phyloP scores from a whole-genome alignment of 208 protist species.

The Plasmodiophora brassicae region DNA sequence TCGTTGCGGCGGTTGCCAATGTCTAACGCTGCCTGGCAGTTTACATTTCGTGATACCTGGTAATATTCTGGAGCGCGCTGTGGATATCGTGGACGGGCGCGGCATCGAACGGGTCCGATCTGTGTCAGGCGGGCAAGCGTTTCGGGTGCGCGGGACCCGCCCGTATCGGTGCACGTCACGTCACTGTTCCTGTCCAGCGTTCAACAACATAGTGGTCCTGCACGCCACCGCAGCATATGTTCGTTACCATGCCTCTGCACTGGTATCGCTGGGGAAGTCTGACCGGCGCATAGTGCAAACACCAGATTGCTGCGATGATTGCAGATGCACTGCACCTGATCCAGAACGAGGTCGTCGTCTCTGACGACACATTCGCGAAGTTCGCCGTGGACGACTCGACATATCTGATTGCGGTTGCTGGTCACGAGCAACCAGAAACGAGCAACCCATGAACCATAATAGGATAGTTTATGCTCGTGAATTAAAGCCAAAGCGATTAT shows the following conservation, averaged over 20 bases:
- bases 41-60: too few relatives aligned
- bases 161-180: not conserved
- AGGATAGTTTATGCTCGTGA: not conserved
- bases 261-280: not conserved
- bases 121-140: not conserved
- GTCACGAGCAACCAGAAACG: not conserved
- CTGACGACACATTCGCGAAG: not conserved
- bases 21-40: too few relatives aligned
- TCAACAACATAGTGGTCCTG: not conserved
- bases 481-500: not conserved
- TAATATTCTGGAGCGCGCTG: not conserved
- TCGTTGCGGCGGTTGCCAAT: too few relatives aligned
- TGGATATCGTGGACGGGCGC: not conserved
- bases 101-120: not conserved
- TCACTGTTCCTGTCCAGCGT: conserved; percentile 4
- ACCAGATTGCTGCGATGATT: not conserved
- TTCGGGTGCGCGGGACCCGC: not conserved
- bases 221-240: not conserved
- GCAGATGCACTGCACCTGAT: not conserved
- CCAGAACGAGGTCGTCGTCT: not conserved
- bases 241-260: not conserved
- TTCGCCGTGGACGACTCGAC: not conserved
- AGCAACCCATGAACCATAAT: not conserved
- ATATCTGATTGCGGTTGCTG: not conserved
- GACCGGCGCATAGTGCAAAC: not conserved